These are phyloP conservation scores for Balakata baccata DNA, from an alignment of 345 rosid species.

Conservation along the genomic window DNA sequence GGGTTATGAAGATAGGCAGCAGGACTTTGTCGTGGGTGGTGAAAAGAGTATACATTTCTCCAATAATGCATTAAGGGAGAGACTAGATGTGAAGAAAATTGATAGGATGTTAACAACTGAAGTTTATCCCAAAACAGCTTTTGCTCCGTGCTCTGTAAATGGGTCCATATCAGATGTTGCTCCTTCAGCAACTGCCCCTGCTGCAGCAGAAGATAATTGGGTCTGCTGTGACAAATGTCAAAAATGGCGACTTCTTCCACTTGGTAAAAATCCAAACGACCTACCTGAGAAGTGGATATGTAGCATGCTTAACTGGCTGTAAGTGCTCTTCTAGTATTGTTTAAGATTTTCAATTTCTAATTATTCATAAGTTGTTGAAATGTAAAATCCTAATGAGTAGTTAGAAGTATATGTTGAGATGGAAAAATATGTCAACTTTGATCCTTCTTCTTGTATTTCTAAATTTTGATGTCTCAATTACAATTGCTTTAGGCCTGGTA, in stretches of 20 bases:
- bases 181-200: constrained; percentile 39
- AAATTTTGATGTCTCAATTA: constrained; percentile 9
- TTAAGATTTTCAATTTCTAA: not conserved
- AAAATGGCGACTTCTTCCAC: constrained; percentile 91
- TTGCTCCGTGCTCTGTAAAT: constrained; percentile 32
- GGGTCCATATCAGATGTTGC: constrained; percentile 44
- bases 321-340: constrained; percentile 37
- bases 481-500: constrained; percentile 64
- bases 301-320: constrained; percentile 97
- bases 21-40: constrained; percentile 39
- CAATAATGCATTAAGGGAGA: constrained; percentile 40
- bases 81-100: constrained; percentile 34
- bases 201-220: constrained; percentile 68
- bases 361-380: not conserved
- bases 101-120: constrained; percentile 34
- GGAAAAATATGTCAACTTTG: not conserved
- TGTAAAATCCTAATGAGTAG: not conserved
- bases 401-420: not conserved
- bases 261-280: constrained; percentile 52
- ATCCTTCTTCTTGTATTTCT: not conserved
- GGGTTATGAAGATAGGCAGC: constrained; percentile 29
- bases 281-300: constrained; percentile 95
- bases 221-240: constrained; percentile 86
- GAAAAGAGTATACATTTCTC: constrained; percentile 37
- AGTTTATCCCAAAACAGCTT: constrained; percentile 25